Base-by-base conservation (phyloP, 805 yeast species). In the Candida maltosa region DNA sequence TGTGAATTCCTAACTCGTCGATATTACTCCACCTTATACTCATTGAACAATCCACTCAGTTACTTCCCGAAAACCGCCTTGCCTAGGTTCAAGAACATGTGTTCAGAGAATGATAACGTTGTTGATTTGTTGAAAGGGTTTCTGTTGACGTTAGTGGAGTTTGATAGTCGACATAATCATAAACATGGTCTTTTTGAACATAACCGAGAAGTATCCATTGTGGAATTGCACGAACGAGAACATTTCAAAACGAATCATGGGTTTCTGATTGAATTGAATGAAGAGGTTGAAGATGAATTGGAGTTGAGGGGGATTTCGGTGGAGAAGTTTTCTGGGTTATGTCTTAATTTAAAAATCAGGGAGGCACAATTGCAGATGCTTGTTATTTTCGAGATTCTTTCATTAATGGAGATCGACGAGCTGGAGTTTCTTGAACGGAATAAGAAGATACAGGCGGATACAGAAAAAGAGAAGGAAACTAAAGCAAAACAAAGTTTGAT, bases 301-400 rank as follows among this genome's bases (percentile, higher is more conserved):
- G 53, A 58, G 29, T 21, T 37, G 3, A 16, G 4, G 4, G 24
- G 17, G 18, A 10, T 21, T 21, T 8, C 9, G 10, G 29, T 44
- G 6, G 57, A 56, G 17, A 44, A 49, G 6, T 26, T 58, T 1
- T 47, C 46, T 1, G 61, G 55, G 11, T 40, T 71, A 1, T 47
- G 62, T 2, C 50, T 59, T 25, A 64, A 68, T 25, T 56, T 77
- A 39, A 78, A 76, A 42, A 59, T 73, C 2, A 56, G 82, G 23
- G 83, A 78, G 42, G 72, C 79, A 1, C 80, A 76, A 41, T 48
- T 78, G 21, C 83, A 78, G 46, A 57, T 76, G 0, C 44, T 78
- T 2, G 40, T 76, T 1, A 41, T 73, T 2, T 44, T 78, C 26
- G 83, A 78, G 43, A 37, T 75, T 3, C 50, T 77, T 3, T 42